Evolutionary conservation across 257 asterid species (phyloP).

Genomic region (Solanum pinnatisectum): DNA sequence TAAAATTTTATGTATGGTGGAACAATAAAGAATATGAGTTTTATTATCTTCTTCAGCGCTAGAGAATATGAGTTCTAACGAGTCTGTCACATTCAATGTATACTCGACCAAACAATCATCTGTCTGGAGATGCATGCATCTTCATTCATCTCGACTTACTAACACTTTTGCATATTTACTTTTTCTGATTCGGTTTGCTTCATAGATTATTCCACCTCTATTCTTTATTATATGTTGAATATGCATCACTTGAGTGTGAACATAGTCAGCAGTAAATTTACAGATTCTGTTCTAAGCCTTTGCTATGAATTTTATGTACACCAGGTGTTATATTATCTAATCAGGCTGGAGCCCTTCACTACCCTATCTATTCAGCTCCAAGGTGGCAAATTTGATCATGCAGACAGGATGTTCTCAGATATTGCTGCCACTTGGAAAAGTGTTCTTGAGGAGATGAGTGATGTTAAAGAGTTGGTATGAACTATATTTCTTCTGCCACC

Average conservation of each 20-base stretch:
- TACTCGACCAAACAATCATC: not conserved
- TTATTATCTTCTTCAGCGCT: not conserved
- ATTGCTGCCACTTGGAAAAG: constrained; percentile 92
- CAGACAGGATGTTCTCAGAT: constrained; percentile 96
- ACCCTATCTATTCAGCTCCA: constrained; percentile 94
- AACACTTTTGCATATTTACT: not conserved
- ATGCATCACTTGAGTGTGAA: constrained; percentile 1
- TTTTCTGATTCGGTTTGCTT: not conserved
- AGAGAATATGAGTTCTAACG: not conserved
- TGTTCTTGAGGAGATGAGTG: constrained; percentile 98
- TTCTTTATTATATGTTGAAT: not conserved
- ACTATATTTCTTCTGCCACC: not conserved
- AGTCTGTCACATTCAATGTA: not conserved
- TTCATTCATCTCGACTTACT: not conserved
- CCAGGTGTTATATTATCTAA: constrained; percentile 90
- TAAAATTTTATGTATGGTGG: not conserved
- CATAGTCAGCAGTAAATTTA: not conserved
- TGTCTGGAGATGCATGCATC: not conserved
- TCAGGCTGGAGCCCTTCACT: constrained; percentile 92
- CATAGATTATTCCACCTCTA: not conserved
- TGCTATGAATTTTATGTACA: constrained; percentile 10
- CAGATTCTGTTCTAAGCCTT: not conserved
- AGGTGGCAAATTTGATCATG: constrained; percentile 98
- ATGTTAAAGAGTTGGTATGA: constrained; percentile 87
- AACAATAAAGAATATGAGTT: not conserved